Evolutionary conservation across 2,329 filamentous ascomycete genomes (phyloP), one percentile per base, ranked within the genome.

Genomic region (Ophiosphaerella narmari): DNA sequence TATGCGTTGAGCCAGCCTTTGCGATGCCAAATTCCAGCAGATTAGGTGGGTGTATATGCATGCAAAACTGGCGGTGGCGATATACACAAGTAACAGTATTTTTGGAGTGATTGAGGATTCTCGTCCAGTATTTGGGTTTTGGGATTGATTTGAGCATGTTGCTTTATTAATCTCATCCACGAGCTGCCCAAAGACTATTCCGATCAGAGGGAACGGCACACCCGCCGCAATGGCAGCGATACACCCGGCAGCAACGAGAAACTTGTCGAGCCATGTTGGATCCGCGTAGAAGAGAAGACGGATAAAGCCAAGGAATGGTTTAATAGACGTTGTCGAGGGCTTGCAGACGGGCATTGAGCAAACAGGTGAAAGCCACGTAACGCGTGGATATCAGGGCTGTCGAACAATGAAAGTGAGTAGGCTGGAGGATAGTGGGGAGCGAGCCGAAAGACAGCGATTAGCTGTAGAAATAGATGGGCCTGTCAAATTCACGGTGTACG

Each of bases 1-100:
- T 37, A 89, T 73, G 29, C 86, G 79, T 55, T 84, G 82, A 39
- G 84, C 82, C 7, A 89, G 75, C 3, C 86, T 81, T 54, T 85
- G 84, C 47, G 85, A 85, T 52, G 82, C 79, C 57, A 88, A 74
- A 55, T 78, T 84, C 85, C 85, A 89, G 57, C 81, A 86, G 8
- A 82, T 75, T 26, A 85, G 78, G 63, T 89, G 83, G 46, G 78
- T 71, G 68, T 89, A 90, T 56, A 89, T 86, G 50, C 82, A 74
- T 34, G 78, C 76, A 58, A 89, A 86, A 52, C 82, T 81, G 24
- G 80, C 85, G 49, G 87, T 82, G 16, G 83, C 83, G 33, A 89
- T 78, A 64, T 86, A 87, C 12, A 87, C 80, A 18, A 89, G 81
- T 59, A 65, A 57, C 9, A 88, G 67, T 34, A 90, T 81, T 61